Conservation (phyloP, 2,329 filamentous ascomycete genomes). For the Daldinia eschscholtzii region DNA sequence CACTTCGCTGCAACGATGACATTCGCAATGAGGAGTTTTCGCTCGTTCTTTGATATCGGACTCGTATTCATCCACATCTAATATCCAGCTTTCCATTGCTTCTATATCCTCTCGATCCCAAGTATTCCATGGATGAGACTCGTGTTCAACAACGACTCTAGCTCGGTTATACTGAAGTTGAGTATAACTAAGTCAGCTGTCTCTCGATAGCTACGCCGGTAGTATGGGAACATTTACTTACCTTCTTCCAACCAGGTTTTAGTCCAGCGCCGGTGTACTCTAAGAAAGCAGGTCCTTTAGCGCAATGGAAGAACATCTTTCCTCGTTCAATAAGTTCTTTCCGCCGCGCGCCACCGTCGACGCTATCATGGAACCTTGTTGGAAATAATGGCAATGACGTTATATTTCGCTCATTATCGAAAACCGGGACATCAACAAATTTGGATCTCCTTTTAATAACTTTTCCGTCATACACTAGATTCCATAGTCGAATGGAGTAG, state of each 20-base stretch:
- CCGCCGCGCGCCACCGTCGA: slow-evolving; percentile 24
- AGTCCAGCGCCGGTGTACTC: slow-evolving; percentile 34
- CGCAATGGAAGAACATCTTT: slow-evolving; percentile 25
- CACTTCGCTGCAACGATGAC: slow-evolving; percentile 20
- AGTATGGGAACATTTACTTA: background rate
- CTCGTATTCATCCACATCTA: slow-evolving; percentile 4
- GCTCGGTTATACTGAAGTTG: slow-evolving; percentile 20
- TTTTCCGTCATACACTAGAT: slow-evolving; percentile 34
- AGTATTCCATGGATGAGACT: slow-evolving; percentile 21
- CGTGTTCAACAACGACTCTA: slow-evolving; percentile 23
- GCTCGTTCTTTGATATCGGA: slow-evolving; percentile 29
- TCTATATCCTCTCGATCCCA: background rate
- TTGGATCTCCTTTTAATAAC: slow-evolving; percentile 24
- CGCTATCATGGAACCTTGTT: slow-evolving; percentile 26
- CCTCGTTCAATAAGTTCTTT: slow-evolving; percentile 37
- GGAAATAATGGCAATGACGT: slow-evolving; percentile 37
- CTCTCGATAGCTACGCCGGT: background rate
- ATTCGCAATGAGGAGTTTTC: slow-evolving; percentile 34
- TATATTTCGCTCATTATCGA: slow-evolving; percentile 35
- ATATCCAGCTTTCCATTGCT: background rate
- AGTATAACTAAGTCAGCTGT: background rate
- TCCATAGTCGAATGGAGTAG: slow-evolving; percentile 32
- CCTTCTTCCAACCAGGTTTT: slow-evolving; percentile 34
- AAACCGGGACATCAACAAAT: slow-evolving; percentile 23
- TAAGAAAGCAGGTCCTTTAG: slow-evolving; percentile 34